Conservation (phyloP, 2,329 filamentous ascomycete species). For the Dactylellina cionopaga region DNA sequence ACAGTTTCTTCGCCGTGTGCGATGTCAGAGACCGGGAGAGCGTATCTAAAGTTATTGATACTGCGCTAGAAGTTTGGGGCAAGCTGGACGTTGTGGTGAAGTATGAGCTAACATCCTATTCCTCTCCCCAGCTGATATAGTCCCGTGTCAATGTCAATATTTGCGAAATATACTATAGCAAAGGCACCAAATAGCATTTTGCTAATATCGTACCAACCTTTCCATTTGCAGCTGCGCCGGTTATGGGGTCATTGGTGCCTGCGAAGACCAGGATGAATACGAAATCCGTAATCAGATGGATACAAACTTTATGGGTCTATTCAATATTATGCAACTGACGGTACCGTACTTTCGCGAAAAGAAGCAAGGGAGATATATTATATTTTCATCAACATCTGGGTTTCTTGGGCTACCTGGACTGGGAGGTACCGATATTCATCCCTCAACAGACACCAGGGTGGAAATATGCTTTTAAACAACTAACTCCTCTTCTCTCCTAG, state of each 20-base stretch:
- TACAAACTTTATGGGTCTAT: slow-evolving; percentile 94
- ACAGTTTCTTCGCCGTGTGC: slow-evolving; percentile 83
- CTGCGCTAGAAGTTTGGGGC: slow-evolving; percentile 77
- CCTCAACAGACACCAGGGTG: too few relatives aligned
- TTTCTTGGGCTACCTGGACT: slow-evolving; percentile 92
- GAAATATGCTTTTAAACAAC: too few relatives aligned
- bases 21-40: slow-evolving; percentile 86
- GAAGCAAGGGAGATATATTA: slow-evolving; percentile 81
- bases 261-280: slow-evolving; percentile 95
- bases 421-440: slow-evolving; percentile 66
- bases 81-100: slow-evolving; percentile 90
- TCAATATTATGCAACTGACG: slow-evolving; percentile 90
- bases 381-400: slow-evolving; percentile 92
- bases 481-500: too few relatives aligned
- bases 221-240: slow-evolving; percentile 72
- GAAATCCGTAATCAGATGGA: slow-evolving; percentile 96
- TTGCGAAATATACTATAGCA: slow-evolving; percentile 26
- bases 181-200: neutral
- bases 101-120: slow-evolving; percentile 57
- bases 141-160: neutral
- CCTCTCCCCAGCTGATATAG: neutral
- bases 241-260: slow-evolving; percentile 90
- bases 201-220: slow-evolving; percentile 5
- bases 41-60: slow-evolving; percentile 76
- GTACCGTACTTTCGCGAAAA: slow-evolving; percentile 86